phyloP scores from a whole-genome alignment of 495 filamentous ascomycete species.

The Paragyromitra xinjiangensis region DNA sequence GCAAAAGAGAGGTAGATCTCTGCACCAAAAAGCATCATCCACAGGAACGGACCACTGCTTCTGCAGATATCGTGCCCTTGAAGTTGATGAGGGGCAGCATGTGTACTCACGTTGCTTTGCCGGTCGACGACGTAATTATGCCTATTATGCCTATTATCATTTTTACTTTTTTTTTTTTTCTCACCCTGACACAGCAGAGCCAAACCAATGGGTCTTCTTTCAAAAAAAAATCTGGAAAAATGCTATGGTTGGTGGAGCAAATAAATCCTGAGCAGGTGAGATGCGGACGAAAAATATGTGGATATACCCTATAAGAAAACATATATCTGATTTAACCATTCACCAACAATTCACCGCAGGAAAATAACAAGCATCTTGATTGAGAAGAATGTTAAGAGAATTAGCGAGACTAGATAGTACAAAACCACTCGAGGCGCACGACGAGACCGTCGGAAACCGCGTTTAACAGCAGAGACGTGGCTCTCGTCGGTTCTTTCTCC shows the following conservation, averaged over 20 bases:
- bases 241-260: constrained; percentile 10
- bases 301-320: background rate
- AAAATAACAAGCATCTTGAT: background rate
- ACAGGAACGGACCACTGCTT: constrained; percentile 33
- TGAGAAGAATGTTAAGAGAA: background rate
- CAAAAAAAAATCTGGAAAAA: constrained; percentile 1
- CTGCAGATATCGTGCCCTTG: constrained; percentile 36
- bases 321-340: background rate
- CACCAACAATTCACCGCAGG: background rate
- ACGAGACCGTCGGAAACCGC: constrained; percentile 22
- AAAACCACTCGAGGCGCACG: constrained; percentile 25
- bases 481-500: constrained; percentile 12
- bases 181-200: background rate
- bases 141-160: constrained; percentile 18
- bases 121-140: constrained; percentile 33
- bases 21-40: constrained; percentile 16
- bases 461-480: constrained; percentile 45
- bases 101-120: constrained; percentile 12
- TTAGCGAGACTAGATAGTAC: constrained; percentile 17
- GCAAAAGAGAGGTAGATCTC: constrained; percentile 42
- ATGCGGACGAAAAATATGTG: constrained; percentile 26
- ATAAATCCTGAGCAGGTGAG: constrained; percentile 28
- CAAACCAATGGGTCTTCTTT: background rate
- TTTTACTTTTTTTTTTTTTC: constrained; percentile 18
- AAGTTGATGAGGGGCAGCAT: constrained; percentile 7